A percentile compares a stretch with the other conserved stretches of the same genome.
phyloP scores from a whole-genome alignment of 2,329 filamentous ascomycete genomes.

The Exophiala spinifera region DNA sequence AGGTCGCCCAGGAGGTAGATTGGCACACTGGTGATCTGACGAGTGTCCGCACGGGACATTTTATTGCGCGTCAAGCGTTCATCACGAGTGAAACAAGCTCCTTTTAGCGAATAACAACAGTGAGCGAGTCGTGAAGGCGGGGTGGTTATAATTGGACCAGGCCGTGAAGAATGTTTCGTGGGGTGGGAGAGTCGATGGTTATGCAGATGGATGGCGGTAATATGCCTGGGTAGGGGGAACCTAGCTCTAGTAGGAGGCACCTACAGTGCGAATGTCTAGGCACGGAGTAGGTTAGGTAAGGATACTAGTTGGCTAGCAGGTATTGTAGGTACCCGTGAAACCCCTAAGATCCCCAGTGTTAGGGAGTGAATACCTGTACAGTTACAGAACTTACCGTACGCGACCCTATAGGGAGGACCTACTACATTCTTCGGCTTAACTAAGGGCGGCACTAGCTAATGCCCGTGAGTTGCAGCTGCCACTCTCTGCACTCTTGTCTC shows the following conservation, averaged over 20 bases:
- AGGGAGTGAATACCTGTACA: too few relatives aligned
- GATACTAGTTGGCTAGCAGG: too few relatives aligned
- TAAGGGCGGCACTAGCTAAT: not conserved
- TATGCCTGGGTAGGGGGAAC: not conserved
- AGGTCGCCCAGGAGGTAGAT: too few relatives aligned
- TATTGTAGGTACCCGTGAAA: too few relatives aligned
- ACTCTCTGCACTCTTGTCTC: not conserved
- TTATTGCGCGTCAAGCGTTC: too few relatives aligned
- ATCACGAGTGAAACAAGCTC: not conserved
- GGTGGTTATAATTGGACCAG: not conserved
- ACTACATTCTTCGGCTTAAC: not conserved
- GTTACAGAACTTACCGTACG: too few relatives aligned
- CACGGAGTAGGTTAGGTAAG: not conserved
- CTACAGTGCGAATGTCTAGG: too few relatives aligned
- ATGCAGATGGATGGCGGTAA: not conserved
- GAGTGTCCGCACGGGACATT: too few relatives aligned
- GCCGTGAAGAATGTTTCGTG: not conserved
- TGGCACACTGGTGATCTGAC: too few relatives aligned
- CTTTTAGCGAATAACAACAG: not conserved
- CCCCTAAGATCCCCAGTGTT: too few relatives aligned
- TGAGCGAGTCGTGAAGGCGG: not conserved
- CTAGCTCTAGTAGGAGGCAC: too few relatives aligned
- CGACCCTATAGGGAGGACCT: too few relatives aligned
- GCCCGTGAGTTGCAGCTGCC: not conserved
- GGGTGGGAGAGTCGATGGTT: not conserved